Conservation (phyloP, 345 rosid genomes). For the Pistacia integerrima region DNA sequence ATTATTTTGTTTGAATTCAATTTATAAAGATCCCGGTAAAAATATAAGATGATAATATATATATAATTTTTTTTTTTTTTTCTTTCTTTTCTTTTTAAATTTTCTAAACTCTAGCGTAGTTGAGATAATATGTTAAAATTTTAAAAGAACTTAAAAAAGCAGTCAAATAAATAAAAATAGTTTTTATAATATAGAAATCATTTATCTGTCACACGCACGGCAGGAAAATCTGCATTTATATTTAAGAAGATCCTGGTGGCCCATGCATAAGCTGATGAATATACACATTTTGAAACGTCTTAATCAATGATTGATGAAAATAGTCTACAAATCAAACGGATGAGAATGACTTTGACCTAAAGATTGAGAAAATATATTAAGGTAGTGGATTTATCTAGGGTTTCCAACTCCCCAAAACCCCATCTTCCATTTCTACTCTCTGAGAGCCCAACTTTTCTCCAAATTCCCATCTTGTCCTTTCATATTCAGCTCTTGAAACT, state of each 20-base stretch:
- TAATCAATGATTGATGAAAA: neutral
- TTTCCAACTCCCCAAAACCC: slow-evolving; percentile 14
- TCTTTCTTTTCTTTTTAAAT: too few species aligned
- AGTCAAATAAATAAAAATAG: too few species aligned
- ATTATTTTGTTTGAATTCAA: too few species aligned
- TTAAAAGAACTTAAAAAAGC: too few species aligned
- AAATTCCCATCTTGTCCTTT: neutral
- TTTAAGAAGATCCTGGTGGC: neutral
- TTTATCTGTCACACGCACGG: neutral
- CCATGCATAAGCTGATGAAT: neutral
- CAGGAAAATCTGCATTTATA: neutral
- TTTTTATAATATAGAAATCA: neutral
- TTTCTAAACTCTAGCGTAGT: too few species aligned
- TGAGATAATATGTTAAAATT: too few species aligned
- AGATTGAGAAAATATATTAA: neutral
- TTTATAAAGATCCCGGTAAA: too few species aligned
- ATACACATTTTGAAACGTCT: neutral
- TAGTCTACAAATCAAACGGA: neutral
- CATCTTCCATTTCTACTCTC: neutral
- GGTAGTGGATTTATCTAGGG: slow-evolving; percentile 16
- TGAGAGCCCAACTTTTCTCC: slow-evolving; percentile 1
- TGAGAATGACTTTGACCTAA: neutral
- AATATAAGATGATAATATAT: too few species aligned
- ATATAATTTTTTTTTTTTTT: too few species aligned
- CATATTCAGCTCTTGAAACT: neutral